phyloP scores from a whole-genome alignment of 2,329 filamentous ascomycete species.

The Clonostachys sp. region DNA sequence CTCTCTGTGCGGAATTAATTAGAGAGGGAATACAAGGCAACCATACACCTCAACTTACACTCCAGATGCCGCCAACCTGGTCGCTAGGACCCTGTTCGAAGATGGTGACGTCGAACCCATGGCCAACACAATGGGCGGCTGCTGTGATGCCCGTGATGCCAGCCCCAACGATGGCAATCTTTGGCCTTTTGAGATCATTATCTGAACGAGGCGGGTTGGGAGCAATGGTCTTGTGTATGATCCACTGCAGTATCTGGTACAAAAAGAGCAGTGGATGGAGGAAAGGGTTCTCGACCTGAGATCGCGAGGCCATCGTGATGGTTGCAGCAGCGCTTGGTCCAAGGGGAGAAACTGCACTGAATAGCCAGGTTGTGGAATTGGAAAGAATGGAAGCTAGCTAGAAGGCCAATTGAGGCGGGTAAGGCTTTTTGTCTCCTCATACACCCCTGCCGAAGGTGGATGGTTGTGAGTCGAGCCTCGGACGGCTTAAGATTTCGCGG shows the following conservation, averaged over 20 bases:
- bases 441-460: too few species aligned
- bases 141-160: slow-evolving; percentile 73
- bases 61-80: slow-evolving; percentile 76
- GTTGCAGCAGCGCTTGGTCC: too few species aligned
- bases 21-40: too few species aligned
- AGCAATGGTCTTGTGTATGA: slow-evolving; percentile 61
- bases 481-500: too few species aligned
- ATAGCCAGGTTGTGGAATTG: too few species aligned
- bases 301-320: slow-evolving; percentile 21
- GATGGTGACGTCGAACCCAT: slow-evolving; percentile 77
- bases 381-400: too few species aligned
- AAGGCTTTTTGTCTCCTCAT: too few species aligned
- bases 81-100: slow-evolving; percentile 69
- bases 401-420: too few species aligned
- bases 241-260: slow-evolving; percentile 61
- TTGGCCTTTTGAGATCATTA: slow-evolving; percentile 53
- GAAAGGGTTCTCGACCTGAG: slow-evolving; percentile 30
- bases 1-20: slow-evolving; percentile 43
- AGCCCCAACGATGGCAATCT: slow-evolving; percentile 65
- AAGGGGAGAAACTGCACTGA: too few species aligned
- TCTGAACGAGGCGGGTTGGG: slow-evolving; percentile 62
- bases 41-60: slow-evolving; percentile 37
- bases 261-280: slow-evolving; percentile 55
- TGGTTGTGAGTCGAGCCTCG: too few species aligned
- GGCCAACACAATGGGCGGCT: slow-evolving; percentile 77